Conservation (phyloP, 2,329 filamentous ascomycete species). For the Ceratocystis cubensis region DNA sequence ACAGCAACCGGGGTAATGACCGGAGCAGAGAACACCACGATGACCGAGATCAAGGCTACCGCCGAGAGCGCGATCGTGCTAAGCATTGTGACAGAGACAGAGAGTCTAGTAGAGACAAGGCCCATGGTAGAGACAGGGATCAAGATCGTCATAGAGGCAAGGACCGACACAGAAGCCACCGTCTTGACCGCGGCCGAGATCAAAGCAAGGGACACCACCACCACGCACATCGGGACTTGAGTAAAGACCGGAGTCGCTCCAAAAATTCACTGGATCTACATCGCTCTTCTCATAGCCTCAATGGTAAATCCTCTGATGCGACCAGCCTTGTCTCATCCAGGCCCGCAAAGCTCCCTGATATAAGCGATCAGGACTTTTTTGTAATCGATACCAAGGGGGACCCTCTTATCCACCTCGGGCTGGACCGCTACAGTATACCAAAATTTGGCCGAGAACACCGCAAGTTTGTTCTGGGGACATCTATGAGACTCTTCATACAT, state of each 20-base stretch:
- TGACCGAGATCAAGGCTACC: constrained; percentile 7
- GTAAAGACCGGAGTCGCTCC: background rate
- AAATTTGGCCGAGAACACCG: constrained; percentile 55
- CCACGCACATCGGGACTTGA: background rate
- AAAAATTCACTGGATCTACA: background rate
- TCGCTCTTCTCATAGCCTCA: background rate
- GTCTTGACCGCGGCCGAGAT: background rate
- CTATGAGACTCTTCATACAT: constrained; percentile 51
- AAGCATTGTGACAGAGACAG: constrained; percentile 1
- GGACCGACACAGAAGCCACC: background rate
- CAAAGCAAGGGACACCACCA: background rate
- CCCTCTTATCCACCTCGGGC: constrained; percentile 58
- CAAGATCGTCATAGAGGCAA: background rate
- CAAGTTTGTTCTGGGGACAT: constrained; percentile 58
- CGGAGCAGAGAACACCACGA: constrained; percentile 15
- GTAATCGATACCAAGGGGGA: constrained; percentile 66
- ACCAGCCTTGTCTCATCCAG: background rate
- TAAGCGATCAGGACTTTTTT: constrained; percentile 34
- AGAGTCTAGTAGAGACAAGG: background rate
- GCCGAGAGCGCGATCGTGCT: background rate
- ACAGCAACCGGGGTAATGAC: background rate
- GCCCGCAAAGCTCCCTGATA: background rate
- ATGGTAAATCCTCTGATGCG: background rate
- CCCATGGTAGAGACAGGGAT: constrained; percentile 1
- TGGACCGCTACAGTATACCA: constrained; percentile 61